Evolutionary conservation across 345 rosid genomes (phyloP).

Genomic region (Euphorbia tirucalli): DNA sequence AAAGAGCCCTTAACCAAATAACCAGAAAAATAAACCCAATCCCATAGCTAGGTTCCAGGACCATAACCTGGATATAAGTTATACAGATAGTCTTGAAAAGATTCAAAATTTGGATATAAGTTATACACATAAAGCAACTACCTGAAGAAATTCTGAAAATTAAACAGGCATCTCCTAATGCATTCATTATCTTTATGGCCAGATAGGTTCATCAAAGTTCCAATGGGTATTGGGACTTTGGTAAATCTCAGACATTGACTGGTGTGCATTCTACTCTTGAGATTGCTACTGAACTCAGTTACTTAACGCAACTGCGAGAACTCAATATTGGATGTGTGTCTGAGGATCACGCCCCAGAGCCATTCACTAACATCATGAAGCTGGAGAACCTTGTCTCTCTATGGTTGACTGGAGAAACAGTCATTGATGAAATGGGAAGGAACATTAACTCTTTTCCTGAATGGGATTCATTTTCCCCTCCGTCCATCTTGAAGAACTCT

Average conservation of each 20-base stretch:
- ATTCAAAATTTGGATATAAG: constrained; percentile 6
- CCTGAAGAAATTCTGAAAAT: background rate
- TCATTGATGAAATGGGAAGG: background rate
- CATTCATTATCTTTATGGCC: background rate
- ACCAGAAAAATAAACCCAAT: no score
- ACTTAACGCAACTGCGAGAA: constrained; percentile 8
- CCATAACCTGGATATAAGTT: no score
- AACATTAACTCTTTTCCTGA: background rate
- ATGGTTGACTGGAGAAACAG: background rate
- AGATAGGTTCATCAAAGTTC: background rate
- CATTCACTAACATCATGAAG: background rate
- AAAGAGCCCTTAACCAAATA: no score
- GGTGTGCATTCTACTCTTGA: constrained; percentile 7
- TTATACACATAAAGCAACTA: background rate
- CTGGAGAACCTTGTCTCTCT: constrained; percentile 4
- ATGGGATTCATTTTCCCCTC: no score
- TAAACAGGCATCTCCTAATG: constrained; percentile 11
- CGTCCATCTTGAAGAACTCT: no score
- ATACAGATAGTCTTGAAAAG: no score
- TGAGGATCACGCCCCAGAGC: constrained; percentile 7
- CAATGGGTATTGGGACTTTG: background rate
- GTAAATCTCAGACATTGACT: constrained; percentile 2
- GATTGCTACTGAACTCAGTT: constrained; percentile 1
- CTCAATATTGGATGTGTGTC: constrained; percentile 2
- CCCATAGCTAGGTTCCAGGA: no score